Evolutionary conservation across 1,284 basidiomycete genomes (phyloP).

Genomic region (Leucocoprinus gongylophorus): DNA sequence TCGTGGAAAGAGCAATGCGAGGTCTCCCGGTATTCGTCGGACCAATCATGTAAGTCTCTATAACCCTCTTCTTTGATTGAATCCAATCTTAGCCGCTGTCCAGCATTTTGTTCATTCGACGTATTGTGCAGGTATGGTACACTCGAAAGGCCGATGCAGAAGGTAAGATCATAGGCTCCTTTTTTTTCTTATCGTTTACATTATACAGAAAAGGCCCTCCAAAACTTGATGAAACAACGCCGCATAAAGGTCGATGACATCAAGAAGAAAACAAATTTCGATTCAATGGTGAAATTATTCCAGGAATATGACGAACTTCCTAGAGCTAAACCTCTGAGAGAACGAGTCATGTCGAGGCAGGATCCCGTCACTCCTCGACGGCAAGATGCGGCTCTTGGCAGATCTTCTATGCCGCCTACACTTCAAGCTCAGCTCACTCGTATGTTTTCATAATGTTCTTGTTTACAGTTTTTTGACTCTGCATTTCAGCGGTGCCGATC

Average conservation of each 20-base stretch:
- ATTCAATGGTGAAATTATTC: conserved; percentile 83
- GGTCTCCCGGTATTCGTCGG: conserved; percentile 59
- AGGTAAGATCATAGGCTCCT: conserved; percentile 41
- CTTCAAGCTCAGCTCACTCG: conserved; percentile 23
- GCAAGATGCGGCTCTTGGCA: conserved; percentile 15
- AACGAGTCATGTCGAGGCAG: conserved; percentile 22
- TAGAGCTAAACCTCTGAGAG: conserved; percentile 29
- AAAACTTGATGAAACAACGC: conserved; percentile 71
- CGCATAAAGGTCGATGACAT: conserved; percentile 90
- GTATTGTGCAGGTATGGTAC: conserved; percentile 87
- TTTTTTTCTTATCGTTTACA: conserved; percentile 18
- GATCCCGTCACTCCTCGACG: conserved; percentile 23
- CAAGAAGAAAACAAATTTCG: conserved; percentile 96
- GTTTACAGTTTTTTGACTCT: neutral
- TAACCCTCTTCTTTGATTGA: conserved; percentile 8
- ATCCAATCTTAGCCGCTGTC: conserved; percentile 11
- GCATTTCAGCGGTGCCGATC: conserved; percentile 19
- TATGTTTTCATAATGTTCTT: conserved; percentile 11
- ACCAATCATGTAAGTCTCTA: conserved; percentile 66
- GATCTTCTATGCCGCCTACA: conserved; percentile 19
- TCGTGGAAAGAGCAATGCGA: conserved; percentile 42
- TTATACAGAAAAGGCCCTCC: conserved; percentile 69
- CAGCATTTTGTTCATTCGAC: conserved; percentile 78
- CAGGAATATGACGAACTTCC: conserved; percentile 81
- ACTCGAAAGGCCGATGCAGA: conserved; percentile 77